Conservation (phyloP, 2,329 filamentous ascomycete genomes). For the Xylaria digitata region DNA sequence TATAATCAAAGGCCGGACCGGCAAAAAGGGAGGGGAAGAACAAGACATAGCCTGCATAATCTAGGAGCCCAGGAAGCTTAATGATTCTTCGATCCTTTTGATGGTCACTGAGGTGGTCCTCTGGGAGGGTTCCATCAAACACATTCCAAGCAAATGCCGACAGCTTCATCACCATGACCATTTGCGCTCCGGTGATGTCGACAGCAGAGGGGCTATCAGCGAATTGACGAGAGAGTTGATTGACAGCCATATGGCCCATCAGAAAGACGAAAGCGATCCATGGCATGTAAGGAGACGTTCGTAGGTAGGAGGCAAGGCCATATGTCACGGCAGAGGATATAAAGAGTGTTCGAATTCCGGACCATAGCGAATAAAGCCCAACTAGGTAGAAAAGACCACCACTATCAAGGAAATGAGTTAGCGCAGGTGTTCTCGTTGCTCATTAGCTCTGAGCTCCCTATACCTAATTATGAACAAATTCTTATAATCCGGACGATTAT, state of each 20-base stretch:
- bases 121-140: constrained; percentile 85
- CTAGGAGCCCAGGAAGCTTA: constrained; percentile 78
- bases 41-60: constrained; percentile 90
- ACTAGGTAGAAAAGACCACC: constrained; percentile 83
- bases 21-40: constrained; percentile 94
- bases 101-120: constrained; percentile 82
- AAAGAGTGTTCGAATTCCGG: constrained; percentile 80
- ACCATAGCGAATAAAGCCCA: constrained; percentile 93
- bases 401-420: constrained; percentile 38
- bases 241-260: constrained; percentile 95
- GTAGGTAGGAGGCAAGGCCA: constrained; percentile 82
- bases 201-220: constrained; percentile 72
- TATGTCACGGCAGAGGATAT: constrained; percentile 86
- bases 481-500: constrained; percentile 83
- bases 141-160: constrained; percentile 98
- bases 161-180: constrained; percentile 98
- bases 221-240: constrained; percentile 85
- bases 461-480: constrained; percentile 88
- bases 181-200: constrained; percentile 95
- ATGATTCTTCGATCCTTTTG: constrained; percentile 85
- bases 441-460: constrained; percentile 38
- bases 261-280: constrained; percentile 95
- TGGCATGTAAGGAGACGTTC: constrained; percentile 90
- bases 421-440: constrained; percentile 3
- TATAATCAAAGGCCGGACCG: constrained; percentile 93